Evolutionary conservation across 2,329 filamentous ascomycete genomes (phyloP).

Genomic region (Trichothecium sympodiale): DNA sequence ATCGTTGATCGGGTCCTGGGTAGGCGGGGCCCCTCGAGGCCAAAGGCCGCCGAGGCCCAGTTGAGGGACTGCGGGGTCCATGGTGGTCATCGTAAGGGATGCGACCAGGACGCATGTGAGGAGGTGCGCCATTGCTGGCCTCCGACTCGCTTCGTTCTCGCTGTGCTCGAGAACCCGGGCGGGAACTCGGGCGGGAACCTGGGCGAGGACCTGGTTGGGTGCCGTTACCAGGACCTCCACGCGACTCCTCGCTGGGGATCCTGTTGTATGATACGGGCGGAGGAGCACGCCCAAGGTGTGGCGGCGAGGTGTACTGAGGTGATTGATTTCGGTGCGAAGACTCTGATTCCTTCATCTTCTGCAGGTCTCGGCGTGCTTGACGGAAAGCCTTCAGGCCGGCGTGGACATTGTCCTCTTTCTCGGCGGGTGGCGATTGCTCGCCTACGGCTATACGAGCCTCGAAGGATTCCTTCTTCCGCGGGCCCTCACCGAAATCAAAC

Average conservation of each 20-base stretch:
- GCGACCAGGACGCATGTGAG: slow-evolving; percentile 27
- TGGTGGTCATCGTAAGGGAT: slow-evolving; percentile 28
- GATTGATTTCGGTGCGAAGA: slow-evolving; percentile 29
- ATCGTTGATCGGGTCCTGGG: neutral
- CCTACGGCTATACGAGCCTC: slow-evolving; percentile 20
- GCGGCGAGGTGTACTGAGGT: slow-evolving; percentile 3
- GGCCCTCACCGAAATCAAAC: neutral
- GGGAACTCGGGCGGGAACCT: slow-evolving; percentile 12
- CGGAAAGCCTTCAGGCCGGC: slow-evolving; percentile 45
- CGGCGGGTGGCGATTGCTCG: slow-evolving; percentile 11
- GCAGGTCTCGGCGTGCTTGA: slow-evolving; percentile 45
- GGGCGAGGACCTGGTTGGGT: slow-evolving; percentile 14
- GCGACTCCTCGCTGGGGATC: slow-evolving; percentile 28
- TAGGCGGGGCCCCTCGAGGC: neutral
- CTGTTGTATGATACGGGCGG: slow-evolving; percentile 34
- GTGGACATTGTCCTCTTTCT: slow-evolving; percentile 30
- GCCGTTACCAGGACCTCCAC: slow-evolving; percentile 17
- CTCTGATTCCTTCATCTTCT: slow-evolving; percentile 44
- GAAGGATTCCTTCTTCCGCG: slow-evolving; percentile 9
- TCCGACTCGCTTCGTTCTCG: slow-evolving; percentile 46
- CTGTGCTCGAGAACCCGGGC: slow-evolving; percentile 21
- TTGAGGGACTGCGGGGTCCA: slow-evolving; percentile 11
- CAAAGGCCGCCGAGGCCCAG: neutral
- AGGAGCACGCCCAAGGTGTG: slow-evolving; percentile 16
- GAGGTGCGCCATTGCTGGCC: slow-evolving; percentile 32